These are phyloP conservation scores for Rhododendron griersonianum DNA, from an alignment of 148 eudicot species.

Conservation along the genomic window DNA sequence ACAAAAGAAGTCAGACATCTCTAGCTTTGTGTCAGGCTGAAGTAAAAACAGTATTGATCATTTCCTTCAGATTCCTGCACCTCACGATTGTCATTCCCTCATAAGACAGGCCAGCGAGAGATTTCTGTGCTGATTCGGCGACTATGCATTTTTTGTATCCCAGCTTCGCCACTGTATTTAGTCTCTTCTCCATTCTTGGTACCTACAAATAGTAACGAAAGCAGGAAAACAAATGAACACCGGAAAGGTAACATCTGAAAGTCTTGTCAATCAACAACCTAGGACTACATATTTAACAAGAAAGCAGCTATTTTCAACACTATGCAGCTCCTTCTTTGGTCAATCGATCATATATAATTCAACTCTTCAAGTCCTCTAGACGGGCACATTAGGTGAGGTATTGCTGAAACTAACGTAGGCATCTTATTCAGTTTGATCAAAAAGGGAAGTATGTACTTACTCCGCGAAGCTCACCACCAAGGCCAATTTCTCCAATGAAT, in stretches of 20 bases:
- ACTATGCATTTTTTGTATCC: constrained; percentile 80
- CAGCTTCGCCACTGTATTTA: constrained; percentile 66
- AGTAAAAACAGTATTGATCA: constrained; percentile 59
- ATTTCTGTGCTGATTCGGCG: constrained; percentile 46
- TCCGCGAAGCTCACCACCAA: constrained; percentile 88
- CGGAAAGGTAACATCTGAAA: background rate
- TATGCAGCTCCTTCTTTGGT: background rate
- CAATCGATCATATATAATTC: background rate
- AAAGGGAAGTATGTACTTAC: constrained; percentile 33
- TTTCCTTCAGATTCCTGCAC: constrained; percentile 75
- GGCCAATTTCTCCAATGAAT: constrained; percentile 95
- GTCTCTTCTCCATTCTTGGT: constrained; percentile 82
- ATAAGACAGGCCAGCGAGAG: constrained; percentile 38
- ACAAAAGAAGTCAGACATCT: background rate
- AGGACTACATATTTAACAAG: background rate
- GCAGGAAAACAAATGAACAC: background rate
- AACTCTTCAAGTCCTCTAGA: background rate
- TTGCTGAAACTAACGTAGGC: background rate
- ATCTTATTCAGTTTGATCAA: background rate
- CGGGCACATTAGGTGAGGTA: background rate
- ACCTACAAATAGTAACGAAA: constrained; percentile 40
- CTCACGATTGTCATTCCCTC: constrained; percentile 52
- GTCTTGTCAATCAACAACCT: background rate
- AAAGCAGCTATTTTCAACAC: background rate
- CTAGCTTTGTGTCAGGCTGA: background rate